These are phyloP conservation scores for Botrytis elliptica DNA, from an alignment of 2,329 filamentous ascomycete genomes.

Conservation along the genomic window DNA sequence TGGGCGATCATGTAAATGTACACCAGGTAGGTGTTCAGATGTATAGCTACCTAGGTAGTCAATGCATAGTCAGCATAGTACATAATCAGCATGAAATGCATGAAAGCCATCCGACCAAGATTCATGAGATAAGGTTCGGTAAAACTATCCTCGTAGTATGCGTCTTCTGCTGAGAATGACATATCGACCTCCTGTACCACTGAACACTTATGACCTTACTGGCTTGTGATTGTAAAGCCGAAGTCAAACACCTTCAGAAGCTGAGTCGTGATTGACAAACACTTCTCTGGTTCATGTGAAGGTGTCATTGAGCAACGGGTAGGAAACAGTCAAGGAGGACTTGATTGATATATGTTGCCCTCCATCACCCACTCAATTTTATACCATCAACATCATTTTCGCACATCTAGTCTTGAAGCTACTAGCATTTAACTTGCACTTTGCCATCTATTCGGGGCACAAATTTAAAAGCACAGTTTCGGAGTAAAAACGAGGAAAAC, in stretches of 20 bases:
- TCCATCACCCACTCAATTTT: background rate
- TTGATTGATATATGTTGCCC: background rate
- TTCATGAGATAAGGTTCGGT: background rate
- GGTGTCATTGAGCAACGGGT: background rate
- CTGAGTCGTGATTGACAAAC: background rate
- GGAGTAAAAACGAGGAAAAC: background rate
- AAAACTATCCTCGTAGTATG: background rate
- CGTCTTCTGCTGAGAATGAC: background rate
- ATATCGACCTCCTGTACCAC: background rate
- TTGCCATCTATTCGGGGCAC: background rate
- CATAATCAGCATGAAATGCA: background rate
- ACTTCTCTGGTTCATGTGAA: background rate
- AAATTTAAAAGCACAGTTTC: background rate
- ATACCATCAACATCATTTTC: background rate
- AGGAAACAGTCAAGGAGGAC: background rate
- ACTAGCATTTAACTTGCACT: rapidly evolving
- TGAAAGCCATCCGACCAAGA: background rate
- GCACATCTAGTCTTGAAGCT: background rate
- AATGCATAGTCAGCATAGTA: too few relatives aligned
- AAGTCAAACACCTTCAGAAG: background rate
- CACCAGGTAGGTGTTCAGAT: too few relatives aligned
- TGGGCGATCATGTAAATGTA: too few relatives aligned
- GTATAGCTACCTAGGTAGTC: too few relatives aligned
- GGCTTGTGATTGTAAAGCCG: background rate
- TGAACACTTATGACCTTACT: background rate